Percentiles rank a stretch among this genome's conserved stretches.
These are phyloP conservation scores for Pleurozium schreberi DNA, from an alignment of 225 moss, liverwort and hornwort genomes.

Conservation along the genomic window DNA sequence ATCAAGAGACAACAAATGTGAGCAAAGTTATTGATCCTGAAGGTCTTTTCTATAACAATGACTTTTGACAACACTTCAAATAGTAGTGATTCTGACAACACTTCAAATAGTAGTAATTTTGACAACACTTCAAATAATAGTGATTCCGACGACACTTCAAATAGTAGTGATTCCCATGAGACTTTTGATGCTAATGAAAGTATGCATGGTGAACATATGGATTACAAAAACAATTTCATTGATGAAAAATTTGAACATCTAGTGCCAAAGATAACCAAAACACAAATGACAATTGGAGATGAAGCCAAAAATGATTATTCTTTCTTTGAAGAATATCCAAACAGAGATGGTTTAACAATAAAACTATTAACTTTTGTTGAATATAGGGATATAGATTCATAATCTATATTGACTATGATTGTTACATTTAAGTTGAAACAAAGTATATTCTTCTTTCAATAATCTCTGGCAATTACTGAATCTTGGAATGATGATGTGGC, in stretches of 20 bases:
- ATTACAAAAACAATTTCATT: not conserved
- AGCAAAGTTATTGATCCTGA: accelerated
- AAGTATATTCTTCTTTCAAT: too few relatives aligned
- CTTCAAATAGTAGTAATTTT: too few relatives aligned
- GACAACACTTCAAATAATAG: too few relatives aligned
- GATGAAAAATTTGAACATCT: not conserved
- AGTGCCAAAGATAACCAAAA: not conserved
- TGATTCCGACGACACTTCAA: too few relatives aligned
- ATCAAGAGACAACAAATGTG: not conserved
- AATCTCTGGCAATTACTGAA: too few relatives aligned
- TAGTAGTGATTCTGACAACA: too few relatives aligned
- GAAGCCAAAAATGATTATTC: not conserved
- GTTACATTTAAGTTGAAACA: too few relatives aligned
- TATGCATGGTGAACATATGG: not conserved
- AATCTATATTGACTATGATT: too few relatives aligned
- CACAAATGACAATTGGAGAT: not conserved
- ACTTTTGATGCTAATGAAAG: not conserved
- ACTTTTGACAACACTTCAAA: too few relatives aligned
- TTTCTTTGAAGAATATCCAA: not conserved
- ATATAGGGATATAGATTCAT: too few relatives aligned
- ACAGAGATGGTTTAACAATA: not conserved
- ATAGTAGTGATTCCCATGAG: not conserved
- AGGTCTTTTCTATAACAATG: too few relatives aligned
- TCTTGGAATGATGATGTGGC: too few relatives aligned
- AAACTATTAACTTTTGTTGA: not conserved